Evolutionary conservation across 1,139 yeast species (phyloP).

Genomic region (Geotrichum siamense): DNA sequence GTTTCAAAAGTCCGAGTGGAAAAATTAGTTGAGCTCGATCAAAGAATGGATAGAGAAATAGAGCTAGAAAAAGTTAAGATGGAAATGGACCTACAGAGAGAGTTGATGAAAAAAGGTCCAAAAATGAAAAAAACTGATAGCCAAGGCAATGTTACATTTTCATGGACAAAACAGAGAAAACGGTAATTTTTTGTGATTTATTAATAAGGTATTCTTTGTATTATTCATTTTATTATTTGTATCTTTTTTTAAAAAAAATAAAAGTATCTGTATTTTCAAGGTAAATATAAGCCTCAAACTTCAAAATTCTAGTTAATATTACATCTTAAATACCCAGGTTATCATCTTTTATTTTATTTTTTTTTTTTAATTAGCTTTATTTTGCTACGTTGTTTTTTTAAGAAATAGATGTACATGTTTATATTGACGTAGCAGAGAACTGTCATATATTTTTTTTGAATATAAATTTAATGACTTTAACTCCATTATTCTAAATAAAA

Average conservation of each 20-base stretch:
- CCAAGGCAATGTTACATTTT: conserved; percentile 41
- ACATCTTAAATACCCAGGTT: too few relatives aligned
- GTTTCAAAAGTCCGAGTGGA: conserved; percentile 47
- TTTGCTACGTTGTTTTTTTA: too few relatives aligned
- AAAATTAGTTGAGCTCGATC: conserved; percentile 44
- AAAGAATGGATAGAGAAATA: conserved; percentile 51
- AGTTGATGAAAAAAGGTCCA: conserved; percentile 83
- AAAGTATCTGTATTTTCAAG: conserved; percentile 1
- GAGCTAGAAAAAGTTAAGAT: conserved; percentile 62
- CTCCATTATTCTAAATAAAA: too few relatives aligned
- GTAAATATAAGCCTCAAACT: too few relatives aligned
- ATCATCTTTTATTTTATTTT: too few relatives aligned
- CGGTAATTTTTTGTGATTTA: conserved; percentile 1
- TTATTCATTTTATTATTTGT: background rate
- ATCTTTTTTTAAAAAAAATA: background rate
- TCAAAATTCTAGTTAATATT: too few relatives aligned
- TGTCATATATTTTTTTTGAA: too few relatives aligned
- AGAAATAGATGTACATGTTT: too few relatives aligned
- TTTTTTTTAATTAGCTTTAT: too few relatives aligned
- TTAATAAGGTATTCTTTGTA: background rate
- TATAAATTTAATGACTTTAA: too few relatives aligned
- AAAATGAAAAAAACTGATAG: conserved; percentile 65
- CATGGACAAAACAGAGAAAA: conserved; percentile 17
- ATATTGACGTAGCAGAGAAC: too few relatives aligned
- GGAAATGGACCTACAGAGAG: conserved; percentile 69